These are phyloP conservation scores for Triangularia setosa DNA, from an alignment of 2,329 filamentous ascomycete species.

Conservation along the genomic window DNA sequence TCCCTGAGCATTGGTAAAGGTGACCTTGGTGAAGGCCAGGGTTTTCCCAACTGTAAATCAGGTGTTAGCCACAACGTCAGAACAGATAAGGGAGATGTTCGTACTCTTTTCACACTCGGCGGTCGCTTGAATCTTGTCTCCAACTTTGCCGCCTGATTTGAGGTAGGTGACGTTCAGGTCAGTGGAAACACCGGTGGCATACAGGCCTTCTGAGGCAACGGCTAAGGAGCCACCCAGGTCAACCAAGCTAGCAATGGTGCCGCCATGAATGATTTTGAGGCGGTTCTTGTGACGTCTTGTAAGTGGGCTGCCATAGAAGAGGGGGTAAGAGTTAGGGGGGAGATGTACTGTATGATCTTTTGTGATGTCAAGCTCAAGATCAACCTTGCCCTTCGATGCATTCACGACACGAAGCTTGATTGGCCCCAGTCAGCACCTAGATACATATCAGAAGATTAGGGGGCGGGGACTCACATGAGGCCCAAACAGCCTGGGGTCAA, in stretches of 20 bases:
- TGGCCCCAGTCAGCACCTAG: background rate
- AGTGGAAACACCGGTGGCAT: conserved; percentile 61
- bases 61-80: conserved; percentile 9
- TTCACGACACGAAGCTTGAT: conserved; percentile 62
- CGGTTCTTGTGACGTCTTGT: conserved; percentile 55
- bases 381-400: conserved; percentile 62
- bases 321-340: background rate
- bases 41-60: conserved; percentile 54
- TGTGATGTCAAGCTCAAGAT: conserved; percentile 72
- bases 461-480: conserved; percentile 34
- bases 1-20: conserved; percentile 56
- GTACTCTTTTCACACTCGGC: conserved; percentile 61
- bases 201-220: conserved; percentile 60
- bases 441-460: background rate
- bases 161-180: conserved; percentile 65
- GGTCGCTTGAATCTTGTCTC: conserved; percentile 52
- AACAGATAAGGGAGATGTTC: conserved; percentile 11
- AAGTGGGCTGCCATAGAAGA: background rate
- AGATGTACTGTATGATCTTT: conserved; percentile 68
- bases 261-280: conserved; percentile 71
- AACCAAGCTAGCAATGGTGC: conserved; percentile 73
- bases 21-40: conserved; percentile 57
- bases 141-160: conserved; percentile 53
- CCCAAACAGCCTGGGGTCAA: conserved; percentile 36
- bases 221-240: conserved; percentile 63